These are phyloP conservation scores for Vitis hybrid DNA, from an alignment of 177 flowering plant species.

Conservation along the genomic window DNA sequence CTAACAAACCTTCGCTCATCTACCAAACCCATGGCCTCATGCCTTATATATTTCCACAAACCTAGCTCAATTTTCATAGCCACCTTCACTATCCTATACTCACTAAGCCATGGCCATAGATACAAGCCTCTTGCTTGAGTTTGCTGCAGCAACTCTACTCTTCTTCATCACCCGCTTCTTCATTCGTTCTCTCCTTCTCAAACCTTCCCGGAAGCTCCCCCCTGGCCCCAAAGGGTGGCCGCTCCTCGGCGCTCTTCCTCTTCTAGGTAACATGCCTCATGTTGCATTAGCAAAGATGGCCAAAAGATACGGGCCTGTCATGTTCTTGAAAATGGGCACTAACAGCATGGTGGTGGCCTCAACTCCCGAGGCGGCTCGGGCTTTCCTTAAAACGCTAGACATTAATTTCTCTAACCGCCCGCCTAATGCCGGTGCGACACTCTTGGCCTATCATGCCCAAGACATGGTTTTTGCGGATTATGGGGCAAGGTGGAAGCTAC, in stretches of 20 bases:
- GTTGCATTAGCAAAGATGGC: conserved; percentile 36
- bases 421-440: too few species aligned
- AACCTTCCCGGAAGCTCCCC: conserved; percentile 19
- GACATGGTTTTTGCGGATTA: too few species aligned
- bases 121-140: too few species aligned
- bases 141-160: too few species aligned
- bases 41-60: too few species aligned
- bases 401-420: conserved; percentile 44
- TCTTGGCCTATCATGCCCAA: too few species aligned
- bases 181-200: conserved; percentile 10
- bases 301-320: conserved; percentile 38
- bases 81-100: too few species aligned
- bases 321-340: conserved; percentile 47
- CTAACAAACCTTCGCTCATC: too few species aligned
- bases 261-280: conserved; percentile 48
- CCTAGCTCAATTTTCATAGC: too few species aligned
- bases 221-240: conserved; percentile 59
- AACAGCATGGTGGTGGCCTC: conserved; percentile 46
- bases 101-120: too few species aligned
- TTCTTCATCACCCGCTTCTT: neutral
- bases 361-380: conserved; percentile 39
- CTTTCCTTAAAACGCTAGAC: conserved; percentile 46
- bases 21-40: too few species aligned
- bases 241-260: conserved; percentile 41
- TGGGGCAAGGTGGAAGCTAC: too few species aligned